A percentile compares a stretch with the other conserved stretches of the same genome.
These are phyloP conservation scores for Colletotrichum abscissum DNA, from an alignment of 2,329 filamentous ascomycete species.

Conservation along the genomic window DNA sequence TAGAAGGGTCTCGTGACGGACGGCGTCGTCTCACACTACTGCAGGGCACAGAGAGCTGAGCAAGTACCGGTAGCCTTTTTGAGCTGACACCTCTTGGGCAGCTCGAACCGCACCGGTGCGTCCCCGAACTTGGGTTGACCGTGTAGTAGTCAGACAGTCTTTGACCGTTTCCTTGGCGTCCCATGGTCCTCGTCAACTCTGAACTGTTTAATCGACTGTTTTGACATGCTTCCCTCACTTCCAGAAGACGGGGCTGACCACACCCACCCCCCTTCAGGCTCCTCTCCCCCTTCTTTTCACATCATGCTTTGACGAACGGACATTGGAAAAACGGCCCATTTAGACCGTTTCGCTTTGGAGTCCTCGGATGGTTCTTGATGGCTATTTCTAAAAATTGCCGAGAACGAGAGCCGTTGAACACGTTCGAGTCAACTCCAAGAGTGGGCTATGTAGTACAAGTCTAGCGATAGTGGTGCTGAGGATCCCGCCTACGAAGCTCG, in stretches of 20 bases:
- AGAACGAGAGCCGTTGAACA: neutral
- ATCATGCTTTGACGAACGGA: neutral
- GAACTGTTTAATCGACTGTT: neutral
- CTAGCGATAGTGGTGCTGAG: neutral
- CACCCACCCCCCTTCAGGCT: neutral
- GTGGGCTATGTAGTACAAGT: neutral
- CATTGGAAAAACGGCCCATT: neutral
- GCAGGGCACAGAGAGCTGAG: constrained; percentile 6
- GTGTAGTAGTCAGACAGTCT: neutral
- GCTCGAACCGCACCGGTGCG: constrained; percentile 1
- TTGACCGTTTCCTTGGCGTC: neutral
- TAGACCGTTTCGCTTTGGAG: neutral
- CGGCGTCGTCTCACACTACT: constrained; percentile 20
- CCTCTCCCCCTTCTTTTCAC: neutral
- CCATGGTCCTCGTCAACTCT: constrained; percentile 11
- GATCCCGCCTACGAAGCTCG: neutral
- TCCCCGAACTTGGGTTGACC: neutral
- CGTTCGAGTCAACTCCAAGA: neutral
- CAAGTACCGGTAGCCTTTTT: constrained; percentile 2
- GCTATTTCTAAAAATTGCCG: neutral
- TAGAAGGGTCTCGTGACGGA: neutral
- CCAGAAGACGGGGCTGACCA: neutral
- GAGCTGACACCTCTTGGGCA: constrained; percentile 8
- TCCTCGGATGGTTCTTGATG: neutral
- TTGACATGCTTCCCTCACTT: constrained; percentile 14